Conservation (phyloP, 306 rosid species). For the Neltuma alba region DNA sequence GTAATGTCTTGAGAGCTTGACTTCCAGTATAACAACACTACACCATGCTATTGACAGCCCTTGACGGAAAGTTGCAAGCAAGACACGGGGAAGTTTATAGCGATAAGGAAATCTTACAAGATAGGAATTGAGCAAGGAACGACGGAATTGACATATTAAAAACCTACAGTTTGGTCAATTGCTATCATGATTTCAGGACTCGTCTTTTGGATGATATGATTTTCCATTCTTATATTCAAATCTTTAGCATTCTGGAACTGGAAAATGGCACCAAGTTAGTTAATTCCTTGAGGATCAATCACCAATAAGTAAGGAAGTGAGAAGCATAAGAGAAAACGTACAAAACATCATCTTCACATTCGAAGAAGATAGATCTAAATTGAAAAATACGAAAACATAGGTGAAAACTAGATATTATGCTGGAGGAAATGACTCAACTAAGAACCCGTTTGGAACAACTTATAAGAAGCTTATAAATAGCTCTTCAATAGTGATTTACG, state of each 20-base stretch:
- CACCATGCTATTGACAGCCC: not conserved
- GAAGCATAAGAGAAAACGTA: not conserved
- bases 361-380: conserved; percentile 6
- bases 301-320: not conserved
- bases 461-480: no score
- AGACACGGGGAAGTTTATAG: not conserved
- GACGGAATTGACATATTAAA: not conserved
- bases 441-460: no score
- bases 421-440: not conserved
- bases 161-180: no score
- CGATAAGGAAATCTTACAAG: not conserved
- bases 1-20: not conserved
- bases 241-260: not conserved
- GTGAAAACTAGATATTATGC: not conserved
- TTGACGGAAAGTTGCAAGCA: not conserved
- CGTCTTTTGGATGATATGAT: no score
- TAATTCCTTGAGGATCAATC: not conserved
- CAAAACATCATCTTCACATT: not conserved
- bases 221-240: not conserved
- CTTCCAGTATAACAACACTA: no score
- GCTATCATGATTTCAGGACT: not conserved
- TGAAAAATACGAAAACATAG: not conserved
- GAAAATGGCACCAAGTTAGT: not conserved
- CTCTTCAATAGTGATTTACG: no score
- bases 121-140: not conserved